Evolutionary conservation across 1,284 basidiomycete species (phyloP), one percentile per base, ranked within the genome.

Genomic region (Peniophora sp.): DNA sequence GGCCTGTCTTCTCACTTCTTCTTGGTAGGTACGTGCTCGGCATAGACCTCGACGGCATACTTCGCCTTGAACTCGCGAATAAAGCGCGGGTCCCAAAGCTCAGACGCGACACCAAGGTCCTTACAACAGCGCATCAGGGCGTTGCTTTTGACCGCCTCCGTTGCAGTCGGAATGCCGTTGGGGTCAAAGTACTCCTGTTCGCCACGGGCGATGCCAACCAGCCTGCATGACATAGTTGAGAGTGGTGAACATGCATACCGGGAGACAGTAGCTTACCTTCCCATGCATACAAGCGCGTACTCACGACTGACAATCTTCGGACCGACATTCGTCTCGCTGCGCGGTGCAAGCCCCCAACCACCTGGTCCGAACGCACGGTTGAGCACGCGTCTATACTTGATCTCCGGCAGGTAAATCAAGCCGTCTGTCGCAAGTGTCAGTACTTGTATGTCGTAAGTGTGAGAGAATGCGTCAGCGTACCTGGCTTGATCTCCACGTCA

Each of bases 81-180:
- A 68, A 96, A 98, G 1, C 90, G 83, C 27, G 96, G 96, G 63
- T 97, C 96, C 94, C 96, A 99, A 32, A 99, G 83, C 69, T 98
- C 96, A 61, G 91, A 94, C 0, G 96, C 96, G 57, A 99, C 79
- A 5, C 96, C 96, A 34, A 99, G 72, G 63, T 99, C 96, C 65
- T 99, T 99, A 73, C 93, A 97, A 67, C 96, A 98, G 32, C 96
- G 78, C 95, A 98, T 97, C 36, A 99, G 74, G 1, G 96, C 96
- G 59, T 99, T 98, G 60, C 88, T 92, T 70, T 98, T 99, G 71
- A 90, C 92, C 0, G 88, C 93, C 65, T 99, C 96, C 0, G 89
- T 91, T 0, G 96, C 96, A 0, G 95, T 99, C 1, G 96, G 81
- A 48, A 99, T 85, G 18, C 94, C 94, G 0, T 80, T 78, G 2